These are phyloP conservation scores for Chalciporus sp. DNA, from an alignment of 1,284 basidiomycete genomes.

Conservation along the genomic window DNA sequence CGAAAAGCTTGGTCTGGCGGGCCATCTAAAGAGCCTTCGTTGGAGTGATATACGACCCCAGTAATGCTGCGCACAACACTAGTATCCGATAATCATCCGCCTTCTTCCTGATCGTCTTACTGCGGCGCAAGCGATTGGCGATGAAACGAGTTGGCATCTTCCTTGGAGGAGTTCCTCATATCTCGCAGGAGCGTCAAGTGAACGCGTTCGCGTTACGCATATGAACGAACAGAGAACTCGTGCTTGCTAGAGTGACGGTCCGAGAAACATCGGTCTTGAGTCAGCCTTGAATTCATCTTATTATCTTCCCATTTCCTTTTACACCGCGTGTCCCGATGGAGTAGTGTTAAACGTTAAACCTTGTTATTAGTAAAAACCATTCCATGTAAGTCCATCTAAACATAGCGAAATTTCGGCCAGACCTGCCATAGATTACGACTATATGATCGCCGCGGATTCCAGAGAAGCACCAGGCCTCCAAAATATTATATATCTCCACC, in stretches of 20 bases:
- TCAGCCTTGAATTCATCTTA: background rate
- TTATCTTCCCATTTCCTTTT: background rate
- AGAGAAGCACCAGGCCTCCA: too few relatives aligned
- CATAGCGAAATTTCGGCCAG: too few relatives aligned
- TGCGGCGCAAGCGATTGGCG: conserved; percentile 52
- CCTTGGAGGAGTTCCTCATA: conserved; percentile 63
- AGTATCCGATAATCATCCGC: conserved; percentile 23
- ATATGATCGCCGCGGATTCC: too few relatives aligned
- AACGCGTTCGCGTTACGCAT: conserved; percentile 61
- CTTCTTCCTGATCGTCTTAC: background rate
- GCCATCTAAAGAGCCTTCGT: conserved; percentile 89
- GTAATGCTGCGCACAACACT: conserved; percentile 83
- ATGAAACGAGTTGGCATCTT: conserved; percentile 88
- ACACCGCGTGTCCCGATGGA: background rate
- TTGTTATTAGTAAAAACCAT: background rate
- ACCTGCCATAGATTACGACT: too few relatives aligned
- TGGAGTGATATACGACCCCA: conserved; percentile 88
- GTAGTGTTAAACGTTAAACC: background rate
- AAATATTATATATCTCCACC: too few relatives aligned
- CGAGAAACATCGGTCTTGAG: background rate
- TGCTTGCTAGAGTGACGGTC: background rate
- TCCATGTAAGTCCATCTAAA: background rate
- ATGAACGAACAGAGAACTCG: conserved; percentile 30
- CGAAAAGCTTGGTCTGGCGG: conserved; percentile 69
- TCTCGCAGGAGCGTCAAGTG: conserved; percentile 59